phyloP scores from a whole-genome alignment of 768 basidiomycete genomes.

The Mycena filopes region DNA sequence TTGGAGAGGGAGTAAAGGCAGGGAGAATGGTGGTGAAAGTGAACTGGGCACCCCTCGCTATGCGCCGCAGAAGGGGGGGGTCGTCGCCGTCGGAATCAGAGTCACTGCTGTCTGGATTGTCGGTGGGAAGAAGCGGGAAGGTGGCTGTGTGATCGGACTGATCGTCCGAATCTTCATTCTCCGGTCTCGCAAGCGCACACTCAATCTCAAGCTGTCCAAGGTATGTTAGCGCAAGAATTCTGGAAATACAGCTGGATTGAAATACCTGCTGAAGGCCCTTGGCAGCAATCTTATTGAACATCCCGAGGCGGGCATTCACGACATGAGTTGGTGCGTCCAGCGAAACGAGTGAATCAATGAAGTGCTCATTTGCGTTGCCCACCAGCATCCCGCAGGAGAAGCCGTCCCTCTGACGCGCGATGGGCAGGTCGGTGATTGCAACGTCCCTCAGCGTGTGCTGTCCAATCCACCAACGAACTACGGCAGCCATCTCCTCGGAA shows the following conservation, averaged over 20 bases:
- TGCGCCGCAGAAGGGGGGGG: background rate
- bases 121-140: no score
- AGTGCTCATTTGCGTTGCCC: background rate
- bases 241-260: no score
- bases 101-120: no score
- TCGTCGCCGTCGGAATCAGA: background rate
- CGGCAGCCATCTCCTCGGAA: background rate
- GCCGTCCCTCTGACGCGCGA: background rate
- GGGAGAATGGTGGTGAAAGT: background rate
- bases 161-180: no score
- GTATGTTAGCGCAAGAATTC: no score
- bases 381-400: constrained; percentile 6
- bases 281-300: no score
- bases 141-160: no score
- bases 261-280: no score
- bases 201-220: no score
- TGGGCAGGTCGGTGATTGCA: background rate
- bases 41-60: background rate
- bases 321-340: background rate
- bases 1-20: background rate
- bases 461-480: constrained; percentile 16
- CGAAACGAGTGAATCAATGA: background rate
- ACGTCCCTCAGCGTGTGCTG: background rate
- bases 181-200: no score
- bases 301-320: no score